Conservation (phyloP, 1,139 yeast genomes). For the Hansenula lynferdii region DNA sequence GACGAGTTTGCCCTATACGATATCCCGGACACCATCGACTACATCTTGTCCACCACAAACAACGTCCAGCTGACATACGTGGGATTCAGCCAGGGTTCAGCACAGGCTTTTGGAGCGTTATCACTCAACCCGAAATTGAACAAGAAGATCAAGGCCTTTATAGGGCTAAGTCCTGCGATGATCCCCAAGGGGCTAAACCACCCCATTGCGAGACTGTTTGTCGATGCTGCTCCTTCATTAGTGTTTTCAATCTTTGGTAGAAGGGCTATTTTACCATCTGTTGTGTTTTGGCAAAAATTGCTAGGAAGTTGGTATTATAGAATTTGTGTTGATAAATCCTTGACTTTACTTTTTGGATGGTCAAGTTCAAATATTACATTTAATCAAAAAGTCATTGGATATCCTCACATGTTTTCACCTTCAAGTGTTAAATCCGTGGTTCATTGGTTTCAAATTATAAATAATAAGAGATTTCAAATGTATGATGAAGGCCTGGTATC, state of each 20-base stretch:
- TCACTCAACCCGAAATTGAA: constrained; percentile 61
- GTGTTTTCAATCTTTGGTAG: constrained; percentile 64
- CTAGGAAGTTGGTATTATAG: constrained; percentile 70
- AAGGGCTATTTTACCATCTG: constrained; percentile 62
- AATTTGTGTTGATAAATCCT: constrained; percentile 51
- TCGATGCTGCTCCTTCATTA: constrained; percentile 65
- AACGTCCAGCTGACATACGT: constrained; percentile 48
- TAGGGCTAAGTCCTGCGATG: constrained; percentile 85
- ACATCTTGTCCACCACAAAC: constrained; percentile 48
- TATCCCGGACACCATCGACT: constrained; percentile 70
- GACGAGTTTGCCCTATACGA: constrained; percentile 85
- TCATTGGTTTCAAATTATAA: constrained; percentile 90
- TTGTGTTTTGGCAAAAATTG: constrained; percentile 67
- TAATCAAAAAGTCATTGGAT: constrained; percentile 67
- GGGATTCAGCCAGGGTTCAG: constrained; percentile 85
- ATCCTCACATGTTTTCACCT: constrained; percentile 76
- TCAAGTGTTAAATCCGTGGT: constrained; percentile 84
- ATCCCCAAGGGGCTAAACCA: constrained; percentile 79
- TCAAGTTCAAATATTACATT: constrained; percentile 55
- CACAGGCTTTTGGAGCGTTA: constrained; percentile 77
- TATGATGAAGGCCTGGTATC: constrained; percentile 53
- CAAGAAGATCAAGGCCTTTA: constrained; percentile 54
- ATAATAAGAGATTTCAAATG: constrained; percentile 71
- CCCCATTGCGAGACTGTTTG: constrained; percentile 59
- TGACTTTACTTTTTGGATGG: constrained; percentile 68